These are phyloP conservation scores for Symbiodinium natans DNA, from an alignment of 73 alveolate genomes.

Conservation along the genomic window DNA sequence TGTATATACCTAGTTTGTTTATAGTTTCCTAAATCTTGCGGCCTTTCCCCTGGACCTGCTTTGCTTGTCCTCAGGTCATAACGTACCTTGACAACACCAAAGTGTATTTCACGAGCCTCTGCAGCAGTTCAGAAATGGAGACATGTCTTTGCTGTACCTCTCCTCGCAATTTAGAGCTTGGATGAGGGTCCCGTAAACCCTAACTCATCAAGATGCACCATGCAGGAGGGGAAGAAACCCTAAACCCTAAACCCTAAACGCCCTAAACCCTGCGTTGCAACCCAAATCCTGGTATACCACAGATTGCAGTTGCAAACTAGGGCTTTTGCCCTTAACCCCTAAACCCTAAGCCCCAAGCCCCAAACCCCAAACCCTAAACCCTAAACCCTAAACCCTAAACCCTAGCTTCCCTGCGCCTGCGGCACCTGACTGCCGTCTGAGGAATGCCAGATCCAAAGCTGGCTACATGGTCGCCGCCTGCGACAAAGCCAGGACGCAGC, in stretches of 20 bases:
- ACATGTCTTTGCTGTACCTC: background rate
- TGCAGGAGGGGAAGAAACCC: background rate
- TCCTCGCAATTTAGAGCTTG: background rate
- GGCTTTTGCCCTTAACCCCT: too few relatives aligned
- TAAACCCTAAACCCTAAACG: background rate
- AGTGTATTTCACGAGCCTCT: conserved; percentile 5
- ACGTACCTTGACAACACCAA: conserved; percentile 40
- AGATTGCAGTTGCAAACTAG: too few relatives aligned
- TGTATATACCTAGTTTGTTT: too few relatives aligned
- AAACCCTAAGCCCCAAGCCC: too few relatives aligned
- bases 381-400: too few relatives aligned
- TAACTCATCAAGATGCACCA: background rate
- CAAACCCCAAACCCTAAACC: too few relatives aligned
- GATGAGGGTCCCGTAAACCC: too few relatives aligned
- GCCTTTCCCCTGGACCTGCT: too few relatives aligned
- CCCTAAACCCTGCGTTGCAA: too few relatives aligned
- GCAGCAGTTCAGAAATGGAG: background rate
- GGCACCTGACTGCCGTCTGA: background rate
- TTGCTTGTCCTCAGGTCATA: conserved; percentile 13
- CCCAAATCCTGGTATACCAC: too few relatives aligned
- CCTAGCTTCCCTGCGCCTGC: too few relatives aligned
- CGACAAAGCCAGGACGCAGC: conserved; percentile 60
- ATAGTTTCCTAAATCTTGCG: too few relatives aligned
- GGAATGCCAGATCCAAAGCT: conserved; percentile 67
- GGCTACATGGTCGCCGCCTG: conserved; percentile 90